phyloP scores from a whole-genome alignment of 2,329 filamentous ascomycete species.

The Ceratocystis harringtonii region DNA sequence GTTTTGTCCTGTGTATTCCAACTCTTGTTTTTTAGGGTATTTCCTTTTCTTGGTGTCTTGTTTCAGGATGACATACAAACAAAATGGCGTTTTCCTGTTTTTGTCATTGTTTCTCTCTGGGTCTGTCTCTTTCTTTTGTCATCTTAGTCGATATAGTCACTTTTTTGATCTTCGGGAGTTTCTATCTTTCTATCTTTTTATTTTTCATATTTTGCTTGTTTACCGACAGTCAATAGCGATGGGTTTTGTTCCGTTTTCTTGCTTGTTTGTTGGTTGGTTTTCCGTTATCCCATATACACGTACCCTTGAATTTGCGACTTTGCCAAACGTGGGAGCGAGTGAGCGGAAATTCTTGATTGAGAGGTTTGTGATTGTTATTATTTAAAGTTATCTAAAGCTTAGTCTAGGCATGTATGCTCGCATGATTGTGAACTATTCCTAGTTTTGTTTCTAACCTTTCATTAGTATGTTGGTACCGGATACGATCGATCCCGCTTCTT shows the following conservation, averaged over 20 bases:
- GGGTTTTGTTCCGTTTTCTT: conserved; percentile 7
- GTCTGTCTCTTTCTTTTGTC: conserved; percentile 15
- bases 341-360: too few relatives aligned
- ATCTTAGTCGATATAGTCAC: conserved; percentile 8
- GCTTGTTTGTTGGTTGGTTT: conserved; percentile 11
- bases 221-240: not conserved
- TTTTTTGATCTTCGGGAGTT: conserved; percentile 5
- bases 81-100: conserved; percentile 13
- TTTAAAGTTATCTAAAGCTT: too few relatives aligned
- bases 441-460: not conserved
- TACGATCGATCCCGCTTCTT: conserved; percentile 48
- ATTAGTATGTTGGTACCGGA: conserved; percentile 42
- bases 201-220: conserved; percentile 8
- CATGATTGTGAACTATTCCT: not conserved
- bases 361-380: too few relatives aligned
- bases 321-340: too few relatives aligned
- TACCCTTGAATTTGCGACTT: not conserved
- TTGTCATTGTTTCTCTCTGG: conserved; percentile 6
- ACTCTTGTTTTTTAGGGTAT: conserved; percentile 9
- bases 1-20: not conserved
- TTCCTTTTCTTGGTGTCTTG: not conserved
- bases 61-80: conserved; percentile 6
- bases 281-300: conserved; percentile 25
- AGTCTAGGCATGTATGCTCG: too few relatives aligned
- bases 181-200: conserved; percentile 13